Conservation (phyloP, 306 rosid genomes). For the Phaseolus lunatus region DNA sequence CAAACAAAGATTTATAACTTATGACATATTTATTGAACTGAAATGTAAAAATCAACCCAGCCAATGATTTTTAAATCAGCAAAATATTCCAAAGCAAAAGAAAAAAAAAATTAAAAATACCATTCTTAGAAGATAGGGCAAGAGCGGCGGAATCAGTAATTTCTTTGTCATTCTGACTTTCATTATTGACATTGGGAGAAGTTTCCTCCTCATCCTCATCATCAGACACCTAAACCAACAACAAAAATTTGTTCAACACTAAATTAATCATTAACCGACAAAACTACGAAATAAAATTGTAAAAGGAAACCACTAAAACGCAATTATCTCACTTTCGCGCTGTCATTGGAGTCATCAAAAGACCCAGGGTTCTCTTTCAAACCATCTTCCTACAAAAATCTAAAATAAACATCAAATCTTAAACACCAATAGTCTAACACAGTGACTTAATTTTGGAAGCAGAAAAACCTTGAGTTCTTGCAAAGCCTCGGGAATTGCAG, state of each 20-base stretch:
- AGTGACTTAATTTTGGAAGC: not conserved
- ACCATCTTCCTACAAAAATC: constrained; percentile 66
- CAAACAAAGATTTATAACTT: not conserved
- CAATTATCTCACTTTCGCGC: constrained; percentile 53
- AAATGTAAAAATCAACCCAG: not conserved
- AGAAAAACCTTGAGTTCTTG: constrained; percentile 67
- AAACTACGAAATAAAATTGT: not conserved
- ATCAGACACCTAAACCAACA: constrained; percentile 44
- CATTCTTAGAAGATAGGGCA: constrained; percentile 44
- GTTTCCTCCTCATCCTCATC: constrained; percentile 72
- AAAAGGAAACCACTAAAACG: not conserved
- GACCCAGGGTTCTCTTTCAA: constrained; percentile 51
- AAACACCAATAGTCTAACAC: not conserved
- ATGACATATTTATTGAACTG: not conserved
- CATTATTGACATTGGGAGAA: constrained; percentile 51
- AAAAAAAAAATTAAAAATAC: constrained; percentile 18
- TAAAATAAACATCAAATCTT: constrained; percentile 9
- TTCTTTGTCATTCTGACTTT: constrained; percentile 70
- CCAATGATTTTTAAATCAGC: not conserved
- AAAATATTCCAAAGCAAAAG: not conserved
- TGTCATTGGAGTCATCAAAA: constrained; percentile 51
- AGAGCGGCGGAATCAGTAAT: constrained; percentile 28
- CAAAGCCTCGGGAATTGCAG: constrained; percentile 64
- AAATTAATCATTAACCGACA: not conserved
- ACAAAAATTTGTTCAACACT: not conserved